A percentile compares a stretch with the other conserved stretches of the same genome.
phyloP scores from a whole-genome alignment of 345 rosid genomes.

The Firmiana major region DNA sequence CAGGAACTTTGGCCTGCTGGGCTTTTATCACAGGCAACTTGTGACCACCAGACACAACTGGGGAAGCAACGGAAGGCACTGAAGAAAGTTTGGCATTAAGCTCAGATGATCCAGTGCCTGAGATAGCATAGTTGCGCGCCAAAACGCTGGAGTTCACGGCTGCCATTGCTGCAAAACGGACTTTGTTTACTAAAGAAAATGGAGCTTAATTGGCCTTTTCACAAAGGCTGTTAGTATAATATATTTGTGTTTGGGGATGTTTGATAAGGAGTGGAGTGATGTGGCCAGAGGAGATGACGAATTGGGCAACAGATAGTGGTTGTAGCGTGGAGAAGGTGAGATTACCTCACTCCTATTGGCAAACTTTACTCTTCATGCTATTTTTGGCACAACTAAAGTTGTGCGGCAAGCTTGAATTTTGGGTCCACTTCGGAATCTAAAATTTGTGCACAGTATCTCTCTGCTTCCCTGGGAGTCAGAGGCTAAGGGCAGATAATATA shows the following conservation, averaged over 20 bases:
- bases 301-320: constrained; percentile 60
- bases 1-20: constrained; percentile 32
- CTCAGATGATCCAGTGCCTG: constrained; percentile 60
- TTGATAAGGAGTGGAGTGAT: constrained; percentile 38
- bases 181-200: not conserved
- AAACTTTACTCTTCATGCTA: constrained; percentile 9
- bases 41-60: constrained; percentile 32
- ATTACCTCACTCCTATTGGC: constrained; percentile 82
- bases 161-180: constrained; percentile 44
- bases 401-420: constrained; percentile 22
- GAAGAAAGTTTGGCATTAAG: constrained; percentile 55
- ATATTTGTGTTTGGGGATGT: constrained; percentile 18
- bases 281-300: constrained; percentile 42
- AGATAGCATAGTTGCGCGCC: constrained; percentile 71
- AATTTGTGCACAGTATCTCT: constrained; percentile 11
- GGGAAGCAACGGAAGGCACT: constrained; percentile 33
- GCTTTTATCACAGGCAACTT: constrained; percentile 64
- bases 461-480: not conserved
- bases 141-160: constrained; percentile 79
- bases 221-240: not conserved
- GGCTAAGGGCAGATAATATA: not conserved
- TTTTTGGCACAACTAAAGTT: not conserved
- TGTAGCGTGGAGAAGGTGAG: constrained; percentile 94
- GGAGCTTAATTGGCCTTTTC: not conserved
- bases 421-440: constrained; percentile 36